Percentiles rank a stretch among this genome's conserved stretches.
These are phyloP conservation scores for Huntiella abstrusa DNA, from an alignment of 2,329 filamentous ascomycete species.

Conservation along the genomic window DNA sequence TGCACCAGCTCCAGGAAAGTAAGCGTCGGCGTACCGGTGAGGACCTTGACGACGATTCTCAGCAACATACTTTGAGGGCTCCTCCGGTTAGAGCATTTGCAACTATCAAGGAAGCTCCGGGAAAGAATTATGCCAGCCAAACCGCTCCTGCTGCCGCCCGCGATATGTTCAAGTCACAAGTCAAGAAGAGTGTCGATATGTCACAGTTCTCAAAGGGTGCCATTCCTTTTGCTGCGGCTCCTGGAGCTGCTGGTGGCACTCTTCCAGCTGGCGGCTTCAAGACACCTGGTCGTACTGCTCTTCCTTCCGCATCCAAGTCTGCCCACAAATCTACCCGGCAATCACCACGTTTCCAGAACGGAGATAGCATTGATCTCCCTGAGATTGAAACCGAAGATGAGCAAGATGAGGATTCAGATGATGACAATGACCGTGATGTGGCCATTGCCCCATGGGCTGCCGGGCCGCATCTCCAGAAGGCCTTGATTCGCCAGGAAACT, in stretches of 20 bases:
- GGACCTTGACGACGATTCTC: conserved; percentile 40
- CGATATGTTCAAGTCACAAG: conserved; percentile 48
- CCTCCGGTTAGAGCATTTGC: conserved; percentile 71
- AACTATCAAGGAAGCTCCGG: conserved; percentile 27
- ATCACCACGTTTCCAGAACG: conserved; percentile 72
- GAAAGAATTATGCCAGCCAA: conserved; percentile 37
- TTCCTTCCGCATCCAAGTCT: conserved; percentile 29
- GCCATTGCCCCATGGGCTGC: conserved; percentile 54
- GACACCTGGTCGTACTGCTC: conserved; percentile 41
- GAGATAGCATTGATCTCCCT: conserved; percentile 77
- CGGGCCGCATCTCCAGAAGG: conserved; percentile 58
- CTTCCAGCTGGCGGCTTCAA: conserved; percentile 36
- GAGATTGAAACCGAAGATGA: conserved; percentile 93
- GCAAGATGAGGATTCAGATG: conserved; percentile 50
- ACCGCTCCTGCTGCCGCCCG: conserved; percentile 28
- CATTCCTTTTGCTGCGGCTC: conserved; percentile 54
- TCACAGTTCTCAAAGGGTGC: conserved; percentile 74
- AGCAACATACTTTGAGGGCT: conserved; percentile 44
- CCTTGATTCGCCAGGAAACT: conserved; percentile 64
- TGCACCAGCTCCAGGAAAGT: conserved; percentile 48
- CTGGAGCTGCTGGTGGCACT: conserved; percentile 19
- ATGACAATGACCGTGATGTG: conserved; percentile 16
- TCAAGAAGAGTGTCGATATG: conserved; percentile 47
- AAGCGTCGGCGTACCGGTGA: conserved; percentile 70
- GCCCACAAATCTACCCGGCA: conserved; percentile 44